phyloP scores from a whole-genome alignment of 768 basidiomycete species.

The Trametes villosa region DNA sequence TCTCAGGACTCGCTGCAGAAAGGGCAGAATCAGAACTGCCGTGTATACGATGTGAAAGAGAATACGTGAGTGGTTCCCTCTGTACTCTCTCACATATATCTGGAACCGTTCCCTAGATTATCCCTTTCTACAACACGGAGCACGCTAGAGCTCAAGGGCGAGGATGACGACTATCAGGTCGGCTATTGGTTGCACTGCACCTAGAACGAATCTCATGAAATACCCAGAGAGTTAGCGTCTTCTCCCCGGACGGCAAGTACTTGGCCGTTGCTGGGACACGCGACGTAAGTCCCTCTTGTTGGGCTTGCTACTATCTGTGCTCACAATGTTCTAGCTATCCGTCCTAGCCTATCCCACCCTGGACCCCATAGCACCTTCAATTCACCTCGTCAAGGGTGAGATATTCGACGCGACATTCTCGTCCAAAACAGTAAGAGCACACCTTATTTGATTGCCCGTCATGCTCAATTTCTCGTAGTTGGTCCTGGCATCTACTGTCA shows the following conservation, averaged over 20 bases:
- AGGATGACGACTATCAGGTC: constrained; percentile 84
- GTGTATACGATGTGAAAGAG: constrained; percentile 63
- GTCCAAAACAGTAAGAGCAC: constrained; percentile 53
- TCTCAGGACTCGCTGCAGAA: constrained; percentile 59
- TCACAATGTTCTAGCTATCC: constrained; percentile 24
- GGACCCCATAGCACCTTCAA: constrained; percentile 46
- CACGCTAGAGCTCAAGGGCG: constrained; percentile 63
- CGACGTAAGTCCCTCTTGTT: constrained; percentile 50
- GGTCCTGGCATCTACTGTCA: constrained; percentile 65
- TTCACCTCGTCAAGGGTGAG: constrained; percentile 68
- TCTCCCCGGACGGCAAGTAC: constrained; percentile 70
- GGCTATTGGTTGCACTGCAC: constrained; percentile 18
- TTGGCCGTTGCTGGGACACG: constrained; percentile 76
- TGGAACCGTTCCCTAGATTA: constrained; percentile 56
- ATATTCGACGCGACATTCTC: constrained; percentile 89
- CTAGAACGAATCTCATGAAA: constrained; percentile 3
- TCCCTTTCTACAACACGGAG: constrained; percentile 51
- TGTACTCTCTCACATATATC: not conserved
- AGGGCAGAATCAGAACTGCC: constrained; percentile 84
- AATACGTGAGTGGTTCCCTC: constrained; percentile 51
- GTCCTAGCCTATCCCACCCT: constrained; percentile 33
- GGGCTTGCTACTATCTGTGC: not conserved
- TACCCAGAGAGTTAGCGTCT: constrained; percentile 82
- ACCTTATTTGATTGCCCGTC: not conserved
- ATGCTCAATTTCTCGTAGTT: constrained; percentile 46